Evolutionary conservation across 2,329 filamentous ascomycete species (phyloP).

Genomic region (Ascochyta koolunga): DNA sequence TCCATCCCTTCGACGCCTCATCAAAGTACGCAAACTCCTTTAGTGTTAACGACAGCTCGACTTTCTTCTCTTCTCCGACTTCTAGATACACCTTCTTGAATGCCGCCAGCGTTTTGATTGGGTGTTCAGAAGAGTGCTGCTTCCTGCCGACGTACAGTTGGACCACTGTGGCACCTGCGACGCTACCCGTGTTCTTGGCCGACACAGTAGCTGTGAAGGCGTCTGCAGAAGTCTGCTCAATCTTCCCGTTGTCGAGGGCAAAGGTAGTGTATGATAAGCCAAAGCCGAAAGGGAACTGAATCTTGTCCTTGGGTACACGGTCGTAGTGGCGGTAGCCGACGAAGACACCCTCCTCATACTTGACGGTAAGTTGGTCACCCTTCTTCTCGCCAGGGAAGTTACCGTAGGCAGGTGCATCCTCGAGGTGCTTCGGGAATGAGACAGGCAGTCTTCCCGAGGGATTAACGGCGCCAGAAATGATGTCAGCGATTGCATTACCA

Average conservation of each 20-base stretch:
- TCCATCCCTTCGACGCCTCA: conserved; percentile 35
- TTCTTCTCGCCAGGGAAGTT: conserved; percentile 51
- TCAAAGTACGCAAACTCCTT: conserved; percentile 44
- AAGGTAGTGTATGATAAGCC: conserved; percentile 49
- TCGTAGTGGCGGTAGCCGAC: conserved; percentile 64
- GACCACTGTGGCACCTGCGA: conserved; percentile 57
- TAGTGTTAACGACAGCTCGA: conserved; percentile 53
- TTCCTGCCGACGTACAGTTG: conserved; percentile 66
- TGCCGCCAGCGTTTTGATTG: conserved; percentile 71
- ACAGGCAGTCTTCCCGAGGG: conserved; percentile 49
- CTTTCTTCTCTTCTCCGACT: conserved; percentile 62
- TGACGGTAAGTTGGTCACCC: conserved; percentile 64
- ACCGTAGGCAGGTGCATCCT: conserved; percentile 45
- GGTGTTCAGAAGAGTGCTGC: conserved; percentile 49
- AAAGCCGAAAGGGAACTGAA: conserved; percentile 49
- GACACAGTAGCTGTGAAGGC: conserved; percentile 44
- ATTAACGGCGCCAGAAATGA: conserved; percentile 49
- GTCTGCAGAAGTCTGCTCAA: conserved; percentile 65
- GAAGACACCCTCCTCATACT: conserved; percentile 60
- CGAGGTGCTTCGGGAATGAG: conserved; percentile 47
- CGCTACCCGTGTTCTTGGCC: conserved; percentile 59
- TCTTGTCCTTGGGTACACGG: conserved; percentile 64
- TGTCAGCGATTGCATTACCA: conserved; percentile 51
- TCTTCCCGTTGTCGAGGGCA: conserved; percentile 56
- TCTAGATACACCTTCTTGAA: conserved; percentile 69